Evolutionary conservation across 345 rosid species (phyloP), one percentile per base, ranked within the genome.

Genomic region (Noccaea bulbosa): DNA sequence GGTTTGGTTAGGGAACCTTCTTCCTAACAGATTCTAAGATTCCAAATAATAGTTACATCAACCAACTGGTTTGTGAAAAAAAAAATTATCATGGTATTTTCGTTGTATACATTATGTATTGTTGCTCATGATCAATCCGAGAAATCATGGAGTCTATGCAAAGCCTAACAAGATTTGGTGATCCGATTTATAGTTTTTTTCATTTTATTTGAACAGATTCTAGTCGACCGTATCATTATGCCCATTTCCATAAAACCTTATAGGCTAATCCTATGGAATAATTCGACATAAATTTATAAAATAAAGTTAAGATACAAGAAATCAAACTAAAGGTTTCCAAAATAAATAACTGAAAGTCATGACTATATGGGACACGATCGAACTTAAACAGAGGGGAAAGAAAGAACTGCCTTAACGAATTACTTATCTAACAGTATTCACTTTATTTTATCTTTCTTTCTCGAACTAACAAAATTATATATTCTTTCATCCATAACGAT

Each of bases 61-160:
- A 27, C 30, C 30, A 27, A 27, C 30, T 27, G 30, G 30, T 27
- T 27, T 27, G 30, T 27, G 30, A 27, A 27, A 27, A 27, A 27
- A 27, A 20, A 20, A 20, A 20, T 20, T 20, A 20, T 20, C 22
- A 1, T 27, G 30, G 30, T 27, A 27, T 27, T 27, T 27, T 63
- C 33, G 35, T 48, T 12, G 4, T 47, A 37, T 34, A 49, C 58
- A 60, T 49, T 47, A 10, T 59, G 33, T 16, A 5, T n/a, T 45
- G 33, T 45, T 70, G 44, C 61, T 54, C 56, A 63, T 34, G 70
- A 54, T 27, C 30, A 27, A 72, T 63, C 63, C 49, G 39, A 63
- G 33, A 53, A 62, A 62, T 43, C 47, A 27, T 72, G 70, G 17
- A 48, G 33, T 32, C 59, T 50, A 30, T 65, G 9, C 39, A 38